Evolutionary conservation across 306 rosid species (phyloP), one percentile per base, ranked within the genome.

Genomic region (Boehmeria nivea): DNA sequence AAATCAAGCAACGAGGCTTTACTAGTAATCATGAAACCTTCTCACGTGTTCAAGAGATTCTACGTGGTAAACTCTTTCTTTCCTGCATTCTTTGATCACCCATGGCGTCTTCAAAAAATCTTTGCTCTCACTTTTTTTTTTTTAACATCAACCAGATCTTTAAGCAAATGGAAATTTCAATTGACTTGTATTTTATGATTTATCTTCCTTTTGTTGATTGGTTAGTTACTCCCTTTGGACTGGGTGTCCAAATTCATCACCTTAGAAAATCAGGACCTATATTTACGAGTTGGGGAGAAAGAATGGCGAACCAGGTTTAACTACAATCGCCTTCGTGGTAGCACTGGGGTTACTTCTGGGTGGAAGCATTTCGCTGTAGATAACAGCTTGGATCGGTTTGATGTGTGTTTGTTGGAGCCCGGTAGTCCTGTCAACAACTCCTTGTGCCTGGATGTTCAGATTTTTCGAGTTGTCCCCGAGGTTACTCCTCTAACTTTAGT

Each of bases 21-120:
- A 46, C 31, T 11, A 39, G 38, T 86, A 39, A 57, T 75, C 19
- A 83, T 86, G 91, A 79, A 73, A 57, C 86, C 91, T 13, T 28
- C 86, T 0, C 81, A 86, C 23, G 86, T 83, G 8, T 81, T 78
- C 80, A 80, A 59, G 77, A 73, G 86, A 76, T 83, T 78, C 84
- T 81, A 2, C 17, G 53, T 81, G 95, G 95, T 86, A 78, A 78
- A 36, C 7, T 6, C 14, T 34, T 8, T 64, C 23, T 57, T 53
- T 71, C 43, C 39, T 40, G n/a, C 26, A 2, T 5, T n/a, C 3
- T 19, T 31, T 18, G 19, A 0, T 11, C 25, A n/a, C 28, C 3
- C 18, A 26, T 36, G 6, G 13, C 8, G 1, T 26, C 17, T 18
- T 17, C 12, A 24, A 3, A 8, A 2, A 24, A 22, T 40, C 46